Percentiles rank a stretch among this genome's conserved stretches.
Evolutionary conservation across 1,139 yeast species (phyloP).

Genomic region (Hemisphaericaspora lyxosophila): DNA sequence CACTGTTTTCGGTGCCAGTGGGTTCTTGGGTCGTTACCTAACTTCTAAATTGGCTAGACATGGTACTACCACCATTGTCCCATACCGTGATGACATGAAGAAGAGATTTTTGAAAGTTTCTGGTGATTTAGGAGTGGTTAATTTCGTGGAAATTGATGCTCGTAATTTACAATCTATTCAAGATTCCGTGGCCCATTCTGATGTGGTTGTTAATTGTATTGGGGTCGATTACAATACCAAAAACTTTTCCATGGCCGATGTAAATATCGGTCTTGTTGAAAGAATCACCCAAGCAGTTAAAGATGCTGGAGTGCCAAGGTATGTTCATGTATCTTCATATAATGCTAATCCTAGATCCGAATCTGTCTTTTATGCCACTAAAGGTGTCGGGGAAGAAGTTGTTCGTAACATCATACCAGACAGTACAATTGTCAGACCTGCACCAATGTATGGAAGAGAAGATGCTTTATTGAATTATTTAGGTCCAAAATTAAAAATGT

Average conservation of each 20-base stretch:
- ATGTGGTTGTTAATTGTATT: constrained; percentile 76
- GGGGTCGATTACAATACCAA: constrained; percentile 80
- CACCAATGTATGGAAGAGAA: constrained; percentile 77
- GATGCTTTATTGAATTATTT: constrained; percentile 70
- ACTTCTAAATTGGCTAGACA: constrained; percentile 74
- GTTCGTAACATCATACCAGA: constrained; percentile 70
- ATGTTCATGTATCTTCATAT: constrained; percentile 77
- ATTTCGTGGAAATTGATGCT: constrained; percentile 79
- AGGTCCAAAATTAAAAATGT: constrained; percentile 54
- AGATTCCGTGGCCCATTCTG: constrained; percentile 78
- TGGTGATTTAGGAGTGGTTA: constrained; percentile 88
- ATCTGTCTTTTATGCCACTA: constrained; percentile 74
- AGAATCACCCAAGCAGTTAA: constrained; percentile 75
- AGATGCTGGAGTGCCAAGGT: constrained; percentile 73
- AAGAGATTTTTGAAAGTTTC: constrained; percentile 77
- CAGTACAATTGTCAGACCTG: constrained; percentile 83
- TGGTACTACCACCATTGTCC: constrained; percentile 76
- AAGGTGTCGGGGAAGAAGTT: constrained; percentile 74
- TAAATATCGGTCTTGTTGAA: constrained; percentile 75
- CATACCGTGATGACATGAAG: constrained; percentile 78
- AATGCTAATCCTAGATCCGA: constrained; percentile 71
- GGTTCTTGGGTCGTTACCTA: constrained; percentile 75
- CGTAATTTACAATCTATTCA: constrained; percentile 76
- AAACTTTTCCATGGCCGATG: constrained; percentile 80
- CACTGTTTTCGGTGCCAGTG: constrained; percentile 83